Conservation (phyloP, 257 asterid species). For the Scutellaria barbata region DNA sequence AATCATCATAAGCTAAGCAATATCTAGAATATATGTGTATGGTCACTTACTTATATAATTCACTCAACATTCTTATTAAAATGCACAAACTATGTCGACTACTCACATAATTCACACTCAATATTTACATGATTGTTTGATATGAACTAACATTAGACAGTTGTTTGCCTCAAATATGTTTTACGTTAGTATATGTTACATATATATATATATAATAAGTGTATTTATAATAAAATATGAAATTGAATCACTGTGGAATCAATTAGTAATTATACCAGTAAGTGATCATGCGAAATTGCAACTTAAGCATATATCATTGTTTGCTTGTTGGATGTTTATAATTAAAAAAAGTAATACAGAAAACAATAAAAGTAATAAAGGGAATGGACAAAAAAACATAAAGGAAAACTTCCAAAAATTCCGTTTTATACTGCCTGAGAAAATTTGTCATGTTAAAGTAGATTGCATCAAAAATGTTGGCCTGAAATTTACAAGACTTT, state of each 20-base stretch:
- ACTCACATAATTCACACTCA: too few relatives aligned
- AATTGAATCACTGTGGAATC: neutral
- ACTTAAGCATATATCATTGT: neutral
- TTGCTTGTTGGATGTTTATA: neutral
- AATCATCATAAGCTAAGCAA: too few relatives aligned
- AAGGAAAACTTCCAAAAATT: conserved; percentile 26
- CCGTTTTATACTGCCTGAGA: conserved; percentile 12
- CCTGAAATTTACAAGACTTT: conserved; percentile 29
- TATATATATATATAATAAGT: neutral
- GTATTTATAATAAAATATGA: neutral
- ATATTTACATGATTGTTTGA: too few relatives aligned
- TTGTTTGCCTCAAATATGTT: too few relatives aligned
- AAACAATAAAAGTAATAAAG: neutral
- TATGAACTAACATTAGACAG: too few relatives aligned
- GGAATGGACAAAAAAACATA: conserved; percentile 20
- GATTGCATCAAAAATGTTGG: conserved; percentile 18
- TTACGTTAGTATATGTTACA: too few relatives aligned
- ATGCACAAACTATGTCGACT: too few relatives aligned
- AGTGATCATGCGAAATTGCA: neutral
- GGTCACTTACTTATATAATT: too few relatives aligned
- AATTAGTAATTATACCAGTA: neutral
- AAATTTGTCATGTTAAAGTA: conserved; percentile 17
- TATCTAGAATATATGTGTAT: too few relatives aligned
- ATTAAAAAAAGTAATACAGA: neutral
- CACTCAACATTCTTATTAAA: too few relatives aligned